These are phyloP conservation scores for Leccinum aurantiacum DNA, from an alignment of 768 basidiomycete species.

Conservation along the genomic window DNA sequence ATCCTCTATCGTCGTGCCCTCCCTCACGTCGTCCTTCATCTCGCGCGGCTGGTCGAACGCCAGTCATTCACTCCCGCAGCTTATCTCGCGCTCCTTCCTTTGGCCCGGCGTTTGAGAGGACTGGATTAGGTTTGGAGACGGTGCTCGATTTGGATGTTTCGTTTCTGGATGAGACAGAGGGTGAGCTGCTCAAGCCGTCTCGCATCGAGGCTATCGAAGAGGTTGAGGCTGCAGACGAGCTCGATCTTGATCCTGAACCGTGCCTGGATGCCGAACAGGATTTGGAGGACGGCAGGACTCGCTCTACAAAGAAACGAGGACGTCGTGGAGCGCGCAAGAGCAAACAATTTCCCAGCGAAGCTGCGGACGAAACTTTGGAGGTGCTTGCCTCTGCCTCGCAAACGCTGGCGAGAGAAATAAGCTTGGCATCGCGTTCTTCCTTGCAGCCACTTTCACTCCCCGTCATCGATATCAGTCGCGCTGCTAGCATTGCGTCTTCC, in stretches of 20 bases:
- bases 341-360: conserved; percentile 36
- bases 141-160: conserved; percentile 41
- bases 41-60: conserved; percentile 57
- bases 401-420: conserved; percentile 80
- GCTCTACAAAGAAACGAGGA: conserved; percentile 72
- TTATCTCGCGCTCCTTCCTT: conserved; percentile 66
- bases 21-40: conserved; percentile 72
- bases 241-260: conserved; percentile 25
- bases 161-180: conserved; percentile 43
- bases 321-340: conserved; percentile 87
- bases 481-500: conserved; percentile 25
- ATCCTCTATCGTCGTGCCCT: conserved; percentile 62
- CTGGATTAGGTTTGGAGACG: too few species aligned
- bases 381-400: conserved; percentile 81
- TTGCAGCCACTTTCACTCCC: conserved; percentile 32
- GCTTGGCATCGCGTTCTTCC: conserved; percentile 56
- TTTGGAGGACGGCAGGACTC: conserved; percentile 41
- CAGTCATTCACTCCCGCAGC: conserved; percentile 52
- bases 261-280: conserved; percentile 28
- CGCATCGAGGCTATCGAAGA: conserved; percentile 38
- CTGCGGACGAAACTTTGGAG: conserved; percentile 57
- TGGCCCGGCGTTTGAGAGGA: conserved; percentile 42
- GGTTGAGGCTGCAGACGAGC: conserved; percentile 36
- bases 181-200: conserved; percentile 27
- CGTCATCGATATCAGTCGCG: conserved; percentile 26